These are phyloP conservation scores for Meyerozyma athensensis DNA, from an alignment of 1,139 yeast genomes.

Conservation along the genomic window DNA sequence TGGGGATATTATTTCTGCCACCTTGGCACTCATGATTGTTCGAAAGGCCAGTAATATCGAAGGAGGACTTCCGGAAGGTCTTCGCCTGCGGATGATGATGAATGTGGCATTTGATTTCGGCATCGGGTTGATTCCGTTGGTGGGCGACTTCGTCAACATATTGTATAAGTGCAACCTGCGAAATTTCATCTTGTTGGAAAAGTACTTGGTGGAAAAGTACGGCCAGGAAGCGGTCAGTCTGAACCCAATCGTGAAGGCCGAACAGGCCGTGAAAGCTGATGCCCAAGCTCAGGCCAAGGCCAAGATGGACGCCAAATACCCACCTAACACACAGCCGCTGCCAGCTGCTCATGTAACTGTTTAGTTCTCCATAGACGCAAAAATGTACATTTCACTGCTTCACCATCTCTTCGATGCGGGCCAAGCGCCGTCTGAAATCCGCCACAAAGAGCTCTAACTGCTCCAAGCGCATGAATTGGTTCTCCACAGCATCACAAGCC, in stretches of 20 bases:
- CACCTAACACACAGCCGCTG: background rate
- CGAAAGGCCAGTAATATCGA: slow-evolving; percentile 50
- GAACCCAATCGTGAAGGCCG: background rate
- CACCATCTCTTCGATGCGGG: background rate
- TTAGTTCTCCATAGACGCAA: background rate
- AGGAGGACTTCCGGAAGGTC: slow-evolving; percentile 55
- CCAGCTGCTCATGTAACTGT: slow-evolving; percentile 1
- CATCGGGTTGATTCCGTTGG: slow-evolving; percentile 66
- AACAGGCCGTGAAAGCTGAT: background rate
- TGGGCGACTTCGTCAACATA: slow-evolving; percentile 66
- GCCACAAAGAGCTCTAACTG: slow-evolving; percentile 52
- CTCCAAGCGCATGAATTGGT: slow-evolving; percentile 61
- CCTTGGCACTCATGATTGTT: slow-evolving; percentile 47
- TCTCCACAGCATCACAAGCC: slow-evolving; percentile 53
- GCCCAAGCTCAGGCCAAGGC: background rate
- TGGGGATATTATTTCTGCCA: slow-evolving; percentile 51
- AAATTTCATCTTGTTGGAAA: slow-evolving; percentile 62
- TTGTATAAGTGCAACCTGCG: slow-evolving; percentile 73
- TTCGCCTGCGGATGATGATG: slow-evolving; percentile 50
- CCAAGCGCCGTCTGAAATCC: slow-evolving; percentile 32
- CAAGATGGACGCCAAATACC: background rate
- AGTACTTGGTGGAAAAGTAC: slow-evolving; percentile 45
- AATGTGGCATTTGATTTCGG: slow-evolving; percentile 64
- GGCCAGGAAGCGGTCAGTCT: background rate
- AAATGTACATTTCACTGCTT: background rate